Evolutionary conservation across 371 early-diverging fungal species (phyloP).

Genomic region (Globomyces sp.): DNA sequence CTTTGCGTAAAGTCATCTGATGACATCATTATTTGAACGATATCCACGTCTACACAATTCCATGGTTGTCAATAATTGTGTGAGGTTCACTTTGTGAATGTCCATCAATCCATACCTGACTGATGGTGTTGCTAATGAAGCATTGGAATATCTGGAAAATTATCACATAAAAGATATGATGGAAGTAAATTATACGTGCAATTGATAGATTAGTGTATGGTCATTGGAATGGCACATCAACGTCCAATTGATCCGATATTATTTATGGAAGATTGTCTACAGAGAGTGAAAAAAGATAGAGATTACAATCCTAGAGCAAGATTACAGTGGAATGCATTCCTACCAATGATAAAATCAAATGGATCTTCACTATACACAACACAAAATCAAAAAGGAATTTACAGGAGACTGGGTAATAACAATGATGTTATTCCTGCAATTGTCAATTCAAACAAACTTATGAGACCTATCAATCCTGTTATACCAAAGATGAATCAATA

Average conservation of each 20-base stretch:
- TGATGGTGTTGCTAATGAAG: no score
- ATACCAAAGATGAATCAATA: neutral
- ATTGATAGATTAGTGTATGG: neutral
- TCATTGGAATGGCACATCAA: constrained; percentile 2
- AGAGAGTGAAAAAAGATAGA: neutral
- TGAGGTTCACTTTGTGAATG: no score
- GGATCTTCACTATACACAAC: neutral
- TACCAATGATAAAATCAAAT: neutral
- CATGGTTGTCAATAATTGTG: no score
- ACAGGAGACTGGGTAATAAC: neutral
- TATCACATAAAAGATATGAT: no score
- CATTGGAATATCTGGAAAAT: no score
- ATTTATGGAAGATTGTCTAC: constrained; percentile 8
- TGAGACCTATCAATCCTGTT: constrained; percentile 1
- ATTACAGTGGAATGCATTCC: neutral
- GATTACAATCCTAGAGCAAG: neutral
- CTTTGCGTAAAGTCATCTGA: no score
- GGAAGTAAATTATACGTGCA: no score
- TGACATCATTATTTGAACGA: no score
- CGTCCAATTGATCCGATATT: neutral
- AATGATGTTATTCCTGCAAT: constrained; percentile 1
- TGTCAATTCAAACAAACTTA: neutral
- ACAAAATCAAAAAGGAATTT: constrained; percentile 9
- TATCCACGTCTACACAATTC: no score
- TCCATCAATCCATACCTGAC: no score